Evolutionary conservation across 108 stramenopile genomes (phyloP), one percentile per base, ranked within the genome.

Genomic region (Skeletonema tropicum): DNA sequence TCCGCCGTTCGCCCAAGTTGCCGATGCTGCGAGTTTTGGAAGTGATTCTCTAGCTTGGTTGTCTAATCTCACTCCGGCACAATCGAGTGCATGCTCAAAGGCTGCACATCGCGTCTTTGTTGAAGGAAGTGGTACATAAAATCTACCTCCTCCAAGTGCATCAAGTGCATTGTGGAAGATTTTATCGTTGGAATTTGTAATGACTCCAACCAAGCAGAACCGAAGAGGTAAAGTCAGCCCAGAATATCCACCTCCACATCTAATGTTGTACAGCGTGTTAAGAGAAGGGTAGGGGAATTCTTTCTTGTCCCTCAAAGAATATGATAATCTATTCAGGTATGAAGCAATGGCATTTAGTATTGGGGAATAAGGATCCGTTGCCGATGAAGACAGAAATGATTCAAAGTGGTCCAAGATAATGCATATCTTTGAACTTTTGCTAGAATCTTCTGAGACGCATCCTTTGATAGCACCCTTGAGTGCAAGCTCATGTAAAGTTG

Each of bases 341-440:
- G 93, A 80, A 10, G 80, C 88, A 60, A 91, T 85, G 11, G 85
- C 84, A 77, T 88, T 90, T 41, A 89, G 73, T 21, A 89, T 83
- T 21, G 89, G 88, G 35, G 79, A 66, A 31, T 90, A 84, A 30
- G 90, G 79, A 87, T 90, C 89, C 2, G 83, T 90, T 0, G 31
- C 63, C 21, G 75, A 66, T 30, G 83, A 66, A 33, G 87, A 83
- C 32, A 94, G 21, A 82, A 94, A 83, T 9, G 85, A 38, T 45
- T 92, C 89, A 12, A 94, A 60, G 21, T 89, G 87, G 49, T 94
- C 94, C 31, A 94, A 68, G 73, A 94, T 80, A 33, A 94, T 87
- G 65, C 91, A 92, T 19, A 71, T 59, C 62, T 67, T 79, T 4
- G 23, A 69, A 19, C 60, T 41, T 26, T 29, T 21, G 64, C 12